Evolutionary conservation across 2,329 filamentous ascomycete genomes (phyloP), one percentile per base, ranked within the genome.

Genomic region (Nannizzia gypsea): DNA sequence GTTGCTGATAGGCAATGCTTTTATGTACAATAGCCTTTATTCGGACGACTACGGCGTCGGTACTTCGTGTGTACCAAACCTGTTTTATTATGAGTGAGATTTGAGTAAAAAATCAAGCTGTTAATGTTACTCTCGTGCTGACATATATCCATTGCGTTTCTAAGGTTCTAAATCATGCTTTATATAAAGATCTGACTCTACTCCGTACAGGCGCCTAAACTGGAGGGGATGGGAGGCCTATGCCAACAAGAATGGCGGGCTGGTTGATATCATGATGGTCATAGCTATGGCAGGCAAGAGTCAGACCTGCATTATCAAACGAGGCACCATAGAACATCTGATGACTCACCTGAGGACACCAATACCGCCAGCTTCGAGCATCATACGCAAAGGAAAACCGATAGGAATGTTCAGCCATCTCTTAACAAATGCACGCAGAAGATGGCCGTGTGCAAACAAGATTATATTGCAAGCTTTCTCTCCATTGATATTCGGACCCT

Each of bases 361-460:
- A 24, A 60, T 34, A 31, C 40, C 59, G 6, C 59, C 59, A 20
- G 59, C 55, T n/a, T 58, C 55, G 38, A 79, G 65, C 72, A 77
- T 77, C 71, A 79, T 69, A 9, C 70, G 65, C 22, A 78, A 62
- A 3, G 69, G 67, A 42, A 72, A 71, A n/a, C 73, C 73, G 62
- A 79, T 63, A 1, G 73, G 66, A 62, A 73, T 74, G 3, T 69
- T 68, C 52, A 79, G 61, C 77, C 77, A 80, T 6, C 77, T 66
- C 66, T 77, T 78, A 2, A 73, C 71, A 61, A 80, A 78, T 3
- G 72, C 74, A 28, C 77, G 73, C 3, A 79, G 71, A 17, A 78
- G 70, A 63, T 73, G 75, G 6, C 76, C 77, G 61, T 78, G 76
- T 1, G 76, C 71, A 28, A 76, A 70, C 57, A 71, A 67, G 2